Base-by-base conservation (phyloP, 768 basidiomycete genomes). In the Lentinula aciculospora region DNA sequence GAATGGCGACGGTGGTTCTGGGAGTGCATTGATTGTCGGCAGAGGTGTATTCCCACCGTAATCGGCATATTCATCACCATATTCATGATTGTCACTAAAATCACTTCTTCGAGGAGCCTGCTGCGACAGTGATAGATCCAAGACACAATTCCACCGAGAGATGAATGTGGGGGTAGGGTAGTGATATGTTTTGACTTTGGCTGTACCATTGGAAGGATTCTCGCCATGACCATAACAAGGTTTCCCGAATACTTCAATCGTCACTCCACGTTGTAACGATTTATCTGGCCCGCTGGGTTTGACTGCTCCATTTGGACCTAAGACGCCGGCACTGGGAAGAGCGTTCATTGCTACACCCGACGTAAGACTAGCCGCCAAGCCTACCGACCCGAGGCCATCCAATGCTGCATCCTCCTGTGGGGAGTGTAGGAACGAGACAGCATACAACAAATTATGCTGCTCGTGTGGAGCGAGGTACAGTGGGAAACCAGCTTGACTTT, bases 361-460 rank as follows among this genome's bases (percentile, higher is more conserved):
- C 25, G 36, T 37, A 1, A 48, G n/a, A 25, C 9, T 47, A 13
- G 54, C 17, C 12, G 42, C 42, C n/a, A 15, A n/a, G 25, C 34
- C 34, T 12, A n/a, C 21, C n/a, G n/a, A 21, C 15, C 34, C 34
- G 27, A 63, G 28, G 36, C 63, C 76, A 72, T 21, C 72, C 70
- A 63, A 78, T 71, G 62, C 62, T 34, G 62, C 66, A 12, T 83
- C 76, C 58, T 85, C 81, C 61, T 85, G 79, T 4, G 86, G 83
- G 7, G 84, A 78, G 23, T 78, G 80, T 62, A 90, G 74, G 67
- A 94, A 91, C 10, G 86, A 83, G n/a, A 97, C 91, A 1, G 89
- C 88, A 62, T 95, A 95, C 15, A 97, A 80, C 27, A 97, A 76
- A 66, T 95, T 96, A 65, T 85, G 90, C 70, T 96, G 94, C 37